Evolutionary conservation across 2,329 filamentous ascomycete genomes (phyloP), one percentile per base, ranked within the genome.

Genomic region (Alternaria sp.): DNA sequence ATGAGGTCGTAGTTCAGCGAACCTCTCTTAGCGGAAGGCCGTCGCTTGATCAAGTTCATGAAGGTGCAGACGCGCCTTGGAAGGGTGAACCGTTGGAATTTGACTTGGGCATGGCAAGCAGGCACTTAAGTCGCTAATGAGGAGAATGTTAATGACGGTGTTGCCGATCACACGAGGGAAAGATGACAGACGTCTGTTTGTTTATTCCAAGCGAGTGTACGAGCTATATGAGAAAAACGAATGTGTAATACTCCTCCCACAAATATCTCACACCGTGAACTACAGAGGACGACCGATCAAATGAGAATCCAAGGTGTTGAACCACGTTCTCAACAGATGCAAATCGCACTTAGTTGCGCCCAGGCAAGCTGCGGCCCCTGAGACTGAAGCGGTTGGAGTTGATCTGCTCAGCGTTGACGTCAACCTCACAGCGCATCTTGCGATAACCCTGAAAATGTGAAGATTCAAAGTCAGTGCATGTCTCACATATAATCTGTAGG

Each of bases 1-100:
- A 59, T 13, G 67, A 67, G 44, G 66, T 66, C 4, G 43, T 57
- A 23, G 61, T 63, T 23, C 57, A 66, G 40, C 58, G 61, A 51
- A 58, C 63, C 30, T 32, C 53, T 13, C 21, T 66, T 13, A 63
- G 63, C 21, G 53, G 54, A 21, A 57, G 61, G 57, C 57, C 61
- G 4, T 63, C 57, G 15, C 30, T 26, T 53, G 61, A 66, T n/a
- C 25, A 21, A n/a, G 23, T 17, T 9, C 11, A 46, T 26, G 45
- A 54, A 8, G 63, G 61, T 0, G 32, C 58, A 1, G 58, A 56
- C 17, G 63, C 54, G 13, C 30, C 40, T 7, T 66, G 63, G 63
- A 44, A 26, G 28, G 54, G 64, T 3, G 60, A 62, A 17, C 43
- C 60, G 5, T 54, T 54, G 21, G 46, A 62, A 0, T 54, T 51